A percentile compares a stretch with the other conserved stretches of the same genome.
Evolutionary conservation across 306 rosid species (phyloP).

Genomic region (Gleditsia sinensis): DNA sequence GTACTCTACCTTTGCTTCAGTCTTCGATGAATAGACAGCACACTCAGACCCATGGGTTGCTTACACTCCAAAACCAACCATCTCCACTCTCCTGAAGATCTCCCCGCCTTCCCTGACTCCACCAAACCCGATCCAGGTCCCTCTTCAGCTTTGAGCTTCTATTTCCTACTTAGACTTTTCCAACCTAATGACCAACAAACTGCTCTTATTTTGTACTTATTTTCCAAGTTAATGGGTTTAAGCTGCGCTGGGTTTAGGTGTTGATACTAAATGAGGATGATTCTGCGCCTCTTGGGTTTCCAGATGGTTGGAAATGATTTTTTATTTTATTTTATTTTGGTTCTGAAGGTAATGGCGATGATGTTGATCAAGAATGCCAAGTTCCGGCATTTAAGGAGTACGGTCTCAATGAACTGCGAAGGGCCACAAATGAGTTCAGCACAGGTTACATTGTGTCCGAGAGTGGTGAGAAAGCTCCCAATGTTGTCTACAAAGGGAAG

Average conservation of each 20-base stretch:
- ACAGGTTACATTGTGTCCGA: conserved; percentile 67
- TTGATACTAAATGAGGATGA: too few relatives aligned
- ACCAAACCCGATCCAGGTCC: conserved; percentile 63
- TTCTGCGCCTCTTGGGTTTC: too few relatives aligned
- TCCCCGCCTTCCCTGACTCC: conserved; percentile 52
- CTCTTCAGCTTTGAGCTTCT: not conserved
- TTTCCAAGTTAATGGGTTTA: too few relatives aligned
- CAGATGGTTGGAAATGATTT: not conserved
- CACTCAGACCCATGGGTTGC: conserved; percentile 51
- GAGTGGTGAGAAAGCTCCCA: conserved; percentile 83
- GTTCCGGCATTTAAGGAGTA: conserved; percentile 63
- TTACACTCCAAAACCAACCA: conserved; percentile 68
- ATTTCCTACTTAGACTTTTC: not conserved
- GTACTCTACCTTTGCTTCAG: too few relatives aligned
- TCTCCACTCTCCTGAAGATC: conserved; percentile 64
- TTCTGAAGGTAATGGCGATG: conserved; percentile 52
- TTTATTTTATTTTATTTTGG: not conserved
- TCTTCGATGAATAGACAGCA: too few relatives aligned
- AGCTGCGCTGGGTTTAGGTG: too few relatives aligned
- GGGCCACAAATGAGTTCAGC: conserved; percentile 73
- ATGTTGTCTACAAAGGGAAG: conserved; percentile 69
- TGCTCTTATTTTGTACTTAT: too few relatives aligned
- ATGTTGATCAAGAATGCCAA: conserved; percentile 43
- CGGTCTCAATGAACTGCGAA: conserved; percentile 56
- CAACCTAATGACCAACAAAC: too few relatives aligned